phyloP scores from a whole-genome alignment of 2,329 filamentous ascomycete species.

The Talaromyces sp. region DNA sequence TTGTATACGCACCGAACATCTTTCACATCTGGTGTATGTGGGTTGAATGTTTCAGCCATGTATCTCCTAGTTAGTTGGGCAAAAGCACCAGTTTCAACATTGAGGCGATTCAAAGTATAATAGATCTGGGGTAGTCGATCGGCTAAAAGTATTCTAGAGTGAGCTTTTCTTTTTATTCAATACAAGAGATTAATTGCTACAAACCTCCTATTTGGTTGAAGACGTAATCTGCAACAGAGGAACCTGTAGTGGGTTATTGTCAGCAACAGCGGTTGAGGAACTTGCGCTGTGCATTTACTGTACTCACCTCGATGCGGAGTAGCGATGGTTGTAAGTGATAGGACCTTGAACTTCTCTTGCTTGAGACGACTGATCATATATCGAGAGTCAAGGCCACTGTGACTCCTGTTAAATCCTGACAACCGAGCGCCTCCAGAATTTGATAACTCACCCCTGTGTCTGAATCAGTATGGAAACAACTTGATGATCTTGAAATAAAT shows the following conservation, averaged over 20 bases:
- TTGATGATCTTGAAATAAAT: neutral
- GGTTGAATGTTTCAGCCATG: slow-evolving; percentile 63
- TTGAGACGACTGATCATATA: slow-evolving; percentile 65
- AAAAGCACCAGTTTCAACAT: slow-evolving; percentile 63
- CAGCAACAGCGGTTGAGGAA: neutral
- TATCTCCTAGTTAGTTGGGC: slow-evolving; percentile 63
- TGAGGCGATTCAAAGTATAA: slow-evolving; percentile 56
- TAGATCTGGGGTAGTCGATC: slow-evolving; percentile 59
- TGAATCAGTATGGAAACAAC: slow-evolving; percentile 12
- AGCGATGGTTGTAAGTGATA: slow-evolving; percentile 67
- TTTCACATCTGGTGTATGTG: slow-evolving; percentile 57
- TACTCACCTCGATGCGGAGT: slow-evolving; percentile 59
- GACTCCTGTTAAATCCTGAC: slow-evolving; percentile 6
- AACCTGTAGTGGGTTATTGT: slow-evolving; percentile 43
- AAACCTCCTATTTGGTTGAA: slow-evolving; percentile 61
- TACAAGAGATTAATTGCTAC: slow-evolving; percentile 18
- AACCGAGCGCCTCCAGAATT: neutral
- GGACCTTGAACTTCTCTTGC: slow-evolving; percentile 71
- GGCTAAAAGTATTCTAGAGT: slow-evolving; percentile 44
- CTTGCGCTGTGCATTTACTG: neutral
- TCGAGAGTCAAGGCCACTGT: slow-evolving; percentile 63
- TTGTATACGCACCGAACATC: slow-evolving; percentile 48
- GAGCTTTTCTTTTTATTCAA: neutral
- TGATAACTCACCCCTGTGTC: slow-evolving; percentile 37
- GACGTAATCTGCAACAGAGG: slow-evolving; percentile 64